These are phyloP conservation scores for Sporisorium scitamineum DNA, from an alignment of 1,284 basidiomycete genomes.

Conservation along the genomic window DNA sequence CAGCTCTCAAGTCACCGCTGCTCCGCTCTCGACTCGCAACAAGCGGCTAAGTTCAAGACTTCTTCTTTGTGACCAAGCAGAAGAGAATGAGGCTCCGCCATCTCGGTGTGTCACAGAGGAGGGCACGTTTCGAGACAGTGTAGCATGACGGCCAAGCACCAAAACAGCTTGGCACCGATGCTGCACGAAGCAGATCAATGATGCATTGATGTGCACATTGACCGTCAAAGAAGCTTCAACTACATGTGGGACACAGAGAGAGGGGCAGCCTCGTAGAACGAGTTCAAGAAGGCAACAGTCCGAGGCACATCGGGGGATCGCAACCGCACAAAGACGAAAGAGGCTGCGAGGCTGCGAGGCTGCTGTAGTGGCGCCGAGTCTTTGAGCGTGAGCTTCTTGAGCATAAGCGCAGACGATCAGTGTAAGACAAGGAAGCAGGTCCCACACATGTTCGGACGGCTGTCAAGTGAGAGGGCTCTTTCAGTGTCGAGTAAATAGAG, in stretches of 20 bases:
- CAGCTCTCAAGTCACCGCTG: background rate
- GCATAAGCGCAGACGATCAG: background rate
- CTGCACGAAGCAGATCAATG: conserved; percentile 19
- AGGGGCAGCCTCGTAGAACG: background rate
- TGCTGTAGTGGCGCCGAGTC: background rate
- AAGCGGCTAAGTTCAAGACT: background rate
- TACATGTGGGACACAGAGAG: background rate
- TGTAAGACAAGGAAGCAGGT: background rate
- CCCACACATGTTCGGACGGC: background rate
- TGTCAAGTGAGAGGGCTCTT: too few species aligned
- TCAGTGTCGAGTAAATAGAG: too few species aligned
- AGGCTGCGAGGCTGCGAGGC: background rate
- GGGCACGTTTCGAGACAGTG: conserved; percentile 13
- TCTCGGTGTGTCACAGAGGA: conserved; percentile 11
- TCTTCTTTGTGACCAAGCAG: background rate
- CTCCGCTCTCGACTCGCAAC: background rate
- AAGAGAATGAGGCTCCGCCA: background rate
- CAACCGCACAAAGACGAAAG: background rate
- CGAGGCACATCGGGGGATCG: background rate
- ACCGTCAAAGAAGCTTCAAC: conserved; percentile 7
- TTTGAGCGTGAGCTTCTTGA: background rate
- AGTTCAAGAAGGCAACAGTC: background rate
- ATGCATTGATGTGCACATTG: conserved; percentile 12
- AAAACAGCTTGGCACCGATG: background rate
- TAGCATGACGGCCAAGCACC: background rate